phyloP scores from a whole-genome alignment of 352 stramenopile genomes.

The Phytophthora agathidicida region DNA sequence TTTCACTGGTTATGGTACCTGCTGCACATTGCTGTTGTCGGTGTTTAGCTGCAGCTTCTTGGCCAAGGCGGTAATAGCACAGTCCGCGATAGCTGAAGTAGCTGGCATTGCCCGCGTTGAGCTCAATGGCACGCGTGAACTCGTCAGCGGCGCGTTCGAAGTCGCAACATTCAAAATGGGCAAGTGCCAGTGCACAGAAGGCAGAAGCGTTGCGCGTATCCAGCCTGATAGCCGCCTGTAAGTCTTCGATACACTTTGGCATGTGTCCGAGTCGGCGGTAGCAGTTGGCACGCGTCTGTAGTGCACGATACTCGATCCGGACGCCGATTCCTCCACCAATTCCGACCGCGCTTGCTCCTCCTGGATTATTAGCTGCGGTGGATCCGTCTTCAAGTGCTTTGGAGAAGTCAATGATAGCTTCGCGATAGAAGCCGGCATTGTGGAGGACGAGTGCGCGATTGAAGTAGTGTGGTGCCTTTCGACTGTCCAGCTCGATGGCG shows the following conservation, averaged over 20 bases:
- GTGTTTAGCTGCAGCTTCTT: constrained; percentile 16
- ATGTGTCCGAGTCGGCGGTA: constrained; percentile 64
- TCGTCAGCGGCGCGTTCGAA: constrained; percentile 64
- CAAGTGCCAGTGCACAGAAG: constrained; percentile 68
- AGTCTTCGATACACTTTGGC: constrained; percentile 73
- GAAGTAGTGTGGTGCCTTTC: constrained; percentile 77
- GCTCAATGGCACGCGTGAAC: constrained; percentile 67
- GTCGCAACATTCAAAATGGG: constrained; percentile 61
- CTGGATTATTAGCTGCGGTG: constrained; percentile 8
- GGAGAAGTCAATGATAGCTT: constrained; percentile 77
- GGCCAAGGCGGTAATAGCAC: constrained; percentile 73
- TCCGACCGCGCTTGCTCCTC: background rate
- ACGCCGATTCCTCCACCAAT: constrained; percentile 43
- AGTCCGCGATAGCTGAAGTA: constrained; percentile 75
- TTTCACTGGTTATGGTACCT: constrained; percentile 16
- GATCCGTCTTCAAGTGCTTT: constrained; percentile 77
- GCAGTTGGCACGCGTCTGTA: constrained; percentile 74
- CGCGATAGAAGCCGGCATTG: constrained; percentile 64
- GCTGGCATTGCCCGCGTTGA: constrained; percentile 60
- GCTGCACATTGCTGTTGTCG: constrained; percentile 10
- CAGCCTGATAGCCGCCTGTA: constrained; percentile 72
- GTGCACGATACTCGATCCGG: constrained; percentile 69
- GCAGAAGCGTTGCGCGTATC: constrained; percentile 68
- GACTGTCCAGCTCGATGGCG: constrained; percentile 73
- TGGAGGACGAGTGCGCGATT: constrained; percentile 78